Evolutionary conservation across 805 yeast species (phyloP).

Genomic region (Lipomyces sp.): DNA sequence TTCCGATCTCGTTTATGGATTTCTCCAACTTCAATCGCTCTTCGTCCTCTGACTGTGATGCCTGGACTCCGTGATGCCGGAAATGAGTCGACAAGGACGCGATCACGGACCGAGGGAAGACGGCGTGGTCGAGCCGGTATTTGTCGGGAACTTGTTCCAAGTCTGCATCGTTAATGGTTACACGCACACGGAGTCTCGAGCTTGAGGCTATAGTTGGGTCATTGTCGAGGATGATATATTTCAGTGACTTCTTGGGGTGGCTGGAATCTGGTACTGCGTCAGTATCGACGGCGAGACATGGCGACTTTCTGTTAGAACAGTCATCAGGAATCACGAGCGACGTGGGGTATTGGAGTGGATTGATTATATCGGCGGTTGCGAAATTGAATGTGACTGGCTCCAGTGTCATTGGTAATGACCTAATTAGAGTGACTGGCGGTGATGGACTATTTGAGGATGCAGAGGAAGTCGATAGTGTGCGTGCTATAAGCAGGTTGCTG

Average conservation of each 20-base stretch:
- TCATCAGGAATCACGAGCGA: constrained; percentile 1
- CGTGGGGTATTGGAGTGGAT: constrained; percentile 17
- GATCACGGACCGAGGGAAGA: constrained; percentile 22
- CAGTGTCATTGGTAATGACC: neutral
- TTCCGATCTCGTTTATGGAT: constrained; percentile 29
- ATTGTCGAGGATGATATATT: constrained; percentile 21
- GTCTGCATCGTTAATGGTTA: constrained; percentile 18
- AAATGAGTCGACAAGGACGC: constrained; percentile 31
- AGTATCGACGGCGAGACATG: neutral
- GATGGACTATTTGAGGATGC: neutral
- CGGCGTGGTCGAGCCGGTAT: constrained; percentile 32
- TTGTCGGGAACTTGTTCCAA: constrained; percentile 30
- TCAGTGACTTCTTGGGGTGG: constrained; percentile 13
- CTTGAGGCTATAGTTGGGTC: constrained; percentile 5
- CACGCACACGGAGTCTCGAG: constrained; percentile 25
- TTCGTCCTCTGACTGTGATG: constrained; percentile 3
- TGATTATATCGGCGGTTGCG: neutral
- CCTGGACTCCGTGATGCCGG: constrained; percentile 12
- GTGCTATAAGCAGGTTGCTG: neutral
- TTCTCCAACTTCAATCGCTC: constrained; percentile 13
- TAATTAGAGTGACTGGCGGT: neutral
- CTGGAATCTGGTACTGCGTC: neutral
- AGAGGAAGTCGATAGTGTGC: constrained; percentile 1
- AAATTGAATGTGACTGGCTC: neutral
- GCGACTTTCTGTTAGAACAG: neutral